Percentiles rank a stretch among this genome's conserved stretches.
These are phyloP conservation scores for Stromatinia cepivora DNA, from an alignment of 2,329 filamentous ascomycete genomes.

Conservation along the genomic window DNA sequence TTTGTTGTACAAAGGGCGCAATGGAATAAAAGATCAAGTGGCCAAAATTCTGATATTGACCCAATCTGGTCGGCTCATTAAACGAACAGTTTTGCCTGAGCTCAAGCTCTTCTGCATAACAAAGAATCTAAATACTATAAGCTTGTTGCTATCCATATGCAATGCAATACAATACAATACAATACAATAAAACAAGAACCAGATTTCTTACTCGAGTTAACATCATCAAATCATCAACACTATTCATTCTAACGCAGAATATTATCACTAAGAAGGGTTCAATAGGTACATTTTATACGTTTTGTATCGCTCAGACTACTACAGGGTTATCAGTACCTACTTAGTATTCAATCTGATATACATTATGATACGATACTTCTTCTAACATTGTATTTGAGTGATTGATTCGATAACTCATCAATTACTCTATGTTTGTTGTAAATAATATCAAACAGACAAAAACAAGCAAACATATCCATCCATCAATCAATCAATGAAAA, in stretches of 20 bases:
- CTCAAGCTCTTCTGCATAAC: neutral
- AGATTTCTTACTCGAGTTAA: neutral
- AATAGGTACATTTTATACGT: constrained; percentile 6
- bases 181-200: neutral
- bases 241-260: neutral
- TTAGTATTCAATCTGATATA: neutral
- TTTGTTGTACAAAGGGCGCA: constrained; percentile 8
- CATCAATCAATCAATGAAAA: neutral
- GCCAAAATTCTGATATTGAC: neutral
- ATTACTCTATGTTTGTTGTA: neutral
- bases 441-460: neutral
- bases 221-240: neutral
- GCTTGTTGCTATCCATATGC: neutral
- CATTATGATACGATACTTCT: neutral
- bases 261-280: neutral
- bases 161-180: neutral
- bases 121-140: constrained; percentile 1
- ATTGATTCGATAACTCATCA: neutral
- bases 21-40: constrained; percentile 2
- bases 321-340: neutral
- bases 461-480: neutral
- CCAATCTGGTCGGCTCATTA: neutral
- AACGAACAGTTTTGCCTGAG: neutral
- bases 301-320: neutral
- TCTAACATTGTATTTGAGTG: neutral